Percentiles rank a stretch among this genome's conserved stretches.
These are phyloP conservation scores for Kazachstania kunashirensis DNA, from an alignment of 805 yeast species.

Conservation along the genomic window DNA sequence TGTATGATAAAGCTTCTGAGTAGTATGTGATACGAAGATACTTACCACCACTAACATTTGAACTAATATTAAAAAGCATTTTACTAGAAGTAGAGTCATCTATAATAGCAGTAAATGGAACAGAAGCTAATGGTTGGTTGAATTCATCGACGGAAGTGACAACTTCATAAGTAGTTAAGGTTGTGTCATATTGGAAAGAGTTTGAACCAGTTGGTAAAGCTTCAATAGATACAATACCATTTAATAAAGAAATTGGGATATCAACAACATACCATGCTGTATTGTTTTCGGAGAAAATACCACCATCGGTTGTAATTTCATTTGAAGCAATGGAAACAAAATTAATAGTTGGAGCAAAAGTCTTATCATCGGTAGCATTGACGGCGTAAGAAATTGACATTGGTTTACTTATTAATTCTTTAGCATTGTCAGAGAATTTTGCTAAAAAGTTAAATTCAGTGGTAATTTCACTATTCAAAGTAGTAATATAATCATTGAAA, in stretches of 20 bases:
- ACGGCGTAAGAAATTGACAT: conserved; percentile 13
- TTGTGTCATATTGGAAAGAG: conserved; percentile 14
- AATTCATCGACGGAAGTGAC: conserved; percentile 20
- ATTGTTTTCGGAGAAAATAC: conserved; percentile 13
- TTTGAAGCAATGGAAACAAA: conserved; percentile 15
- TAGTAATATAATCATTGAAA: conserved; percentile 3
- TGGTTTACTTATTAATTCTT: conserved; percentile 12
- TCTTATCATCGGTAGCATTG: conserved; percentile 14
- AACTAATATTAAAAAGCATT: conserved; percentile 13
- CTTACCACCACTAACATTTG: conserved; percentile 24
- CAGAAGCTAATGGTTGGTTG: conserved; percentile 17
- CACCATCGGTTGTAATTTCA: conserved; percentile 19
- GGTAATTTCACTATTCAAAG: conserved; percentile 8
- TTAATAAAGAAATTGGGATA: conserved; percentile 18
- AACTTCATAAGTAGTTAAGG: conserved; percentile 15
- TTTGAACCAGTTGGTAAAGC: conserved; percentile 11
- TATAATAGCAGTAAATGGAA: conserved; percentile 18
- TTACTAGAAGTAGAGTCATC: conserved; percentile 20
- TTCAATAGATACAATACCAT: conserved; percentile 13
- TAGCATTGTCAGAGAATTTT: conserved; percentile 13
- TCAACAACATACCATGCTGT: conserved; percentile 25
- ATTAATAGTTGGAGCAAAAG: conserved; percentile 14
- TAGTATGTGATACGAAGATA: conserved; percentile 20
- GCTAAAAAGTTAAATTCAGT: conserved; percentile 22
- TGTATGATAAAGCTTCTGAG: conserved; percentile 9